These are phyloP conservation scores for Scenedesmus sp. DNA, from an alignment of 163 green algal species.

Conservation along the genomic window DNA sequence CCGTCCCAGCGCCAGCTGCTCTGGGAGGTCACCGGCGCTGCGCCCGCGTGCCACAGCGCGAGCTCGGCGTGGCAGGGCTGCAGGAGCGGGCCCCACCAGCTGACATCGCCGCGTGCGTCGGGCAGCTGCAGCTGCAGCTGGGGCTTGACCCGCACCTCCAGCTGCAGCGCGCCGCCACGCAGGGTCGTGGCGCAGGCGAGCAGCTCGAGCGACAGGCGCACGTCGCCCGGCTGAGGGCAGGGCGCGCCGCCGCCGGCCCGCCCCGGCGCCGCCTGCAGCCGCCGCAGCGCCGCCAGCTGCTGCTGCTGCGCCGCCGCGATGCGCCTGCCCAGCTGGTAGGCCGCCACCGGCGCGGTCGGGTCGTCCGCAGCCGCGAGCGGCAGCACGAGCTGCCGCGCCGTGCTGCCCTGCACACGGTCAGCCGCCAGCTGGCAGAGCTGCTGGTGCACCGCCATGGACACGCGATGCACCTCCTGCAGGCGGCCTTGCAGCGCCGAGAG, in stretches of 20 bases:
- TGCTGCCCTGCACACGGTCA: conserved; percentile 33
- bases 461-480: background rate
- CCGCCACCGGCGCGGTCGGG: conserved; percentile 1
- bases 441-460: conserved; percentile 9
- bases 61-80: too few relatives aligned
- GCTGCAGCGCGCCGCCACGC: background rate
- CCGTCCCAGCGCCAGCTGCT: too few relatives aligned
- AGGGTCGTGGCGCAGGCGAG: background rate
- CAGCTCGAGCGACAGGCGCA: conserved; percentile 6
- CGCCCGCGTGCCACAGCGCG: too few relatives aligned
- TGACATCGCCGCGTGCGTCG: background rate
- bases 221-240: too few relatives aligned
- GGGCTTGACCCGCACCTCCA: background rate
- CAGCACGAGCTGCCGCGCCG: conserved; percentile 4
- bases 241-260: background rate
- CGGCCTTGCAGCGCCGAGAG: conserved; percentile 2
- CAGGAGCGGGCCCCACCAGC: too few relatives aligned
- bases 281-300: background rate
- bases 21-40: too few relatives aligned
- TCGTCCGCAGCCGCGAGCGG: background rate
- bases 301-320: conserved; percentile 20
- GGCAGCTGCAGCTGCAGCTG: background rate
- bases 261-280: conserved; percentile 8
- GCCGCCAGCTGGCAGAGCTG: conserved; percentile 34
- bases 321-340: background rate